phyloP scores from a whole-genome alignment of 768 basidiomycete genomes.

The Boletus speciosus region DNA sequence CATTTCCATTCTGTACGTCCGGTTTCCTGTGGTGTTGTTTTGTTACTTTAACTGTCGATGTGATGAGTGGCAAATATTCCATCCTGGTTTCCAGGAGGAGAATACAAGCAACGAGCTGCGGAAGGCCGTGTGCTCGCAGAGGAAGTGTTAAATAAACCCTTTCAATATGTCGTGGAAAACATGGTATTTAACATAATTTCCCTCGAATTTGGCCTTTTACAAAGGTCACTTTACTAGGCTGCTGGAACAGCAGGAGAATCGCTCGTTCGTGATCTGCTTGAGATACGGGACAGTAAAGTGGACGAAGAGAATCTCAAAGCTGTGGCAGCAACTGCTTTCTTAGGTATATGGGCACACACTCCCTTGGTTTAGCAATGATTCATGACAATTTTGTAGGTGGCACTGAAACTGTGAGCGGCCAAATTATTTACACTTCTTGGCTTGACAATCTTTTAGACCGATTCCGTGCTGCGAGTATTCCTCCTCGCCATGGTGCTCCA shows the following conservation, averaged over 20 bases:
- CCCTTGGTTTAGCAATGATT: background rate
- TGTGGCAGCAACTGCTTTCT: constrained; percentile 20
- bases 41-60: background rate
- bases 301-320: constrained; percentile 18
- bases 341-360: constrained; percentile 13
- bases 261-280: constrained; percentile 19
- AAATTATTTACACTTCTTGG: background rate
- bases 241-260: constrained; percentile 21
- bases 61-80: constrained; percentile 29
- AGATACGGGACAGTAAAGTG: background rate
- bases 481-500: constrained; percentile 33
- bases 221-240: constrained; percentile 1
- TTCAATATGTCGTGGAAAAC: constrained; percentile 20
- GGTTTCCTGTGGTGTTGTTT: background rate
- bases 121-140: constrained; percentile 20
- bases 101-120: constrained; percentile 17
- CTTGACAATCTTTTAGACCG: constrained; percentile 9
- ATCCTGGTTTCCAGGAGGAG: constrained; percentile 33
- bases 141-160: constrained; percentile 20
- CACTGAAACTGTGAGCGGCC: constrained; percentile 23
- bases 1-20: constrained; percentile 28
- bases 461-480: constrained; percentile 21
- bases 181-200: constrained; percentile 14
- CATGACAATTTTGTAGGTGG: constrained; percentile 16
- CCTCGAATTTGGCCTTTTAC: background rate